These are phyloP conservation scores for Mixia osmundae DNA, from an alignment of 1,284 basidiomycete genomes.

Conservation along the genomic window DNA sequence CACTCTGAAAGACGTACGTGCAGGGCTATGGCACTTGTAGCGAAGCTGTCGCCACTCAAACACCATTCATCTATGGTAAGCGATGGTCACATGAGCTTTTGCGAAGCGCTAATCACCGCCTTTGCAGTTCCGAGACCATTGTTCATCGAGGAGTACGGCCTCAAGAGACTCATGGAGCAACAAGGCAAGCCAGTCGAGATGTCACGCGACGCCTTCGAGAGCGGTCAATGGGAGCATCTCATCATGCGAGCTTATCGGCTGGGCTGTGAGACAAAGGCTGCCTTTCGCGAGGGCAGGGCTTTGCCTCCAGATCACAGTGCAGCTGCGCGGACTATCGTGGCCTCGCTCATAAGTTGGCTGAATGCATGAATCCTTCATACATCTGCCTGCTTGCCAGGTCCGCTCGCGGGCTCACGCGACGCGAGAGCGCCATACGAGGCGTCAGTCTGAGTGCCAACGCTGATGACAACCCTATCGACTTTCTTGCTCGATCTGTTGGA, in stretches of 20 bases:
- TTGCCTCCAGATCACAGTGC: too few relatives aligned
- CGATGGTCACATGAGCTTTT: not conserved
- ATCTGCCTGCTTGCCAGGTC: too few relatives aligned
- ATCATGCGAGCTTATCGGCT: conserved; percentile 33
- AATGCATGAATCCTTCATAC: too few relatives aligned
- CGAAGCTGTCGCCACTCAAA: conserved; percentile 16
- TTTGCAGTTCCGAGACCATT: conserved; percentile 40
- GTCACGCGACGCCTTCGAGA: conserved; percentile 36
- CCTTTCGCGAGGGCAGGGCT: too few relatives aligned
- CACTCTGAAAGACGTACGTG: too few relatives aligned
- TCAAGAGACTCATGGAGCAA: conserved; percentile 35
- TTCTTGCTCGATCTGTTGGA: too few relatives aligned
- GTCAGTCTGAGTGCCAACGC: too few relatives aligned
- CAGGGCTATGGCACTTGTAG: conserved; percentile 20
- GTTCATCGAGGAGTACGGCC: conserved; percentile 52
- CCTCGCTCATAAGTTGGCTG: too few relatives aligned
- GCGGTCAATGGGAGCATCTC: conserved; percentile 38
- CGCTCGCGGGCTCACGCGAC: too few relatives aligned
- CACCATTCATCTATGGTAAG: conserved; percentile 14
- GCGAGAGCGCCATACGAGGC: too few relatives aligned
- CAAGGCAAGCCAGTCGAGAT: conserved; percentile 43
- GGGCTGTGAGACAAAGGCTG: conserved; percentile 21
- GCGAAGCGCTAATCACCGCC: not conserved
- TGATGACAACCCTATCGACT: too few relatives aligned
- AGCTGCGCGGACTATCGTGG: too few relatives aligned